Evolutionary conservation across 495 filamentous ascomycete species (phyloP).

Genomic region (Lichina pygmaea): DNA sequence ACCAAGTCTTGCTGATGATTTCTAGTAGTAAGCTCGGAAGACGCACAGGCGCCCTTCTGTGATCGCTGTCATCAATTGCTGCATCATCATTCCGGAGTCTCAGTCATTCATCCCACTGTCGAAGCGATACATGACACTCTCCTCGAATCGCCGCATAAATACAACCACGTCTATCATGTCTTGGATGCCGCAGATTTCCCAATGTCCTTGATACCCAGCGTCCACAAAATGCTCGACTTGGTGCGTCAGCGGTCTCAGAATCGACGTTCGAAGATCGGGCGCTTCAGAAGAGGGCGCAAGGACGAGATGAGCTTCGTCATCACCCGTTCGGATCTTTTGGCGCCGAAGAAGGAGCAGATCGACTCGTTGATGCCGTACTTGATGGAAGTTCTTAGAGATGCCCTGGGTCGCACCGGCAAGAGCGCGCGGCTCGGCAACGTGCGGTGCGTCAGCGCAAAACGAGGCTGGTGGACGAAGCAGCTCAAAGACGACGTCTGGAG

Average conservation of each 20-base stretch:
- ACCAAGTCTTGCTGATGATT: neutral
- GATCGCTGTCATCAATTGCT: slow-evolving; percentile 63
- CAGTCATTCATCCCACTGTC: slow-evolving; percentile 52
- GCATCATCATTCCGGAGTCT: slow-evolving; percentile 40
- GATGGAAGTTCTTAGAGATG: slow-evolving; percentile 39
- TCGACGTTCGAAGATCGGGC: slow-evolving; percentile 34
- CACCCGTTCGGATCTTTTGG: slow-evolving; percentile 65
- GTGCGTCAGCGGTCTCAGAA: slow-evolving; percentile 48
- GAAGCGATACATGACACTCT: slow-evolving; percentile 59
- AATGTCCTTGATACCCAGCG: slow-evolving; percentile 53
- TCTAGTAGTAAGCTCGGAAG: neutral
- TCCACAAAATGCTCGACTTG: slow-evolving; percentile 28
- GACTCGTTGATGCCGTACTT: slow-evolving; percentile 64
- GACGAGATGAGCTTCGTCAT: slow-evolving; percentile 70
- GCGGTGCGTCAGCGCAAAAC: slow-evolving; percentile 54
- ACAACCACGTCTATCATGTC: slow-evolving; percentile 91
- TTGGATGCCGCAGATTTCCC: slow-evolving; percentile 95
- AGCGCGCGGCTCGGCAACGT: slow-evolving; percentile 58
- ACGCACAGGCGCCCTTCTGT: slow-evolving; percentile 26
- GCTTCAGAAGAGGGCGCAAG: slow-evolving; percentile 29
- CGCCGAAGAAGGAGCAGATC: slow-evolving; percentile 51
- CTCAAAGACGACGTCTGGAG: slow-evolving; percentile 62
- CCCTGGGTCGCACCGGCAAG: slow-evolving; percentile 29
- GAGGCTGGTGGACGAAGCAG: slow-evolving; percentile 66
- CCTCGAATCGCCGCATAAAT: slow-evolving; percentile 52